Base-by-base conservation (phyloP, 352 stramenopile genomes). In the Phytopythium litorale region DNA sequence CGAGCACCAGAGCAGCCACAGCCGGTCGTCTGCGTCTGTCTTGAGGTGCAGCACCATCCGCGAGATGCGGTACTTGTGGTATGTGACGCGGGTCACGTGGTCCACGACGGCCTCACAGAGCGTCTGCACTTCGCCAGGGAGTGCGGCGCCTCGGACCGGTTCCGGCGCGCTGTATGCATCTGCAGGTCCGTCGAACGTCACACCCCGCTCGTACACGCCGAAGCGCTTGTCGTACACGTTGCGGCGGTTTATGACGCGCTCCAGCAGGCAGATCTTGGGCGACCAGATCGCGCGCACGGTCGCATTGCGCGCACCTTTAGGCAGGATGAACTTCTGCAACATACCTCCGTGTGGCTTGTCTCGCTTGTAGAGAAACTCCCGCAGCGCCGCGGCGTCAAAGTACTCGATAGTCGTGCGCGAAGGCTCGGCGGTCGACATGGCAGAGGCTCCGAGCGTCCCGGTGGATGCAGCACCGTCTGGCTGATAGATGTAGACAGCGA, bases 41-140 rank as follows among this genome's bases (percentile, higher is more conserved):
- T 98, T 98, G 62, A 99, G 94, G 65, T 98, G 97, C 7, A 98
- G 48, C n/a, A 97, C 92, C 87, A 98, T 98, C 46, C 94, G 81
- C 21, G 80, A 89, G 62, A 99, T 97, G 51, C 89, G 86, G 52
- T 87, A 82, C 66, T 97, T 96, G 65, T 96, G 85, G 63, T 97
- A 97, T 12, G 83, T 87, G 28, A 98, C 88, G 42, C 97, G 81
- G 21, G 87, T 88, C 40, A 99, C 93, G 68, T 98, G 94, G 35
- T 90, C 79, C 4, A 98, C 93, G 32, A 99, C 75, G 58, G 90
- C 79, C 61, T 98, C 89, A 56, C 94, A 98, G 4, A 98, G 78
- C 19, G 81, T 71, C 70, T 98, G 91, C 4, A 98, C 77, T 67
- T 95, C 89, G 0, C 79, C 84, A 0, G 94, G 84, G 8, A 99